Evolutionary conservation across 1,139 yeast genomes (phyloP).

Genomic region (Nadsonia starkeyi-henricii): DNA sequence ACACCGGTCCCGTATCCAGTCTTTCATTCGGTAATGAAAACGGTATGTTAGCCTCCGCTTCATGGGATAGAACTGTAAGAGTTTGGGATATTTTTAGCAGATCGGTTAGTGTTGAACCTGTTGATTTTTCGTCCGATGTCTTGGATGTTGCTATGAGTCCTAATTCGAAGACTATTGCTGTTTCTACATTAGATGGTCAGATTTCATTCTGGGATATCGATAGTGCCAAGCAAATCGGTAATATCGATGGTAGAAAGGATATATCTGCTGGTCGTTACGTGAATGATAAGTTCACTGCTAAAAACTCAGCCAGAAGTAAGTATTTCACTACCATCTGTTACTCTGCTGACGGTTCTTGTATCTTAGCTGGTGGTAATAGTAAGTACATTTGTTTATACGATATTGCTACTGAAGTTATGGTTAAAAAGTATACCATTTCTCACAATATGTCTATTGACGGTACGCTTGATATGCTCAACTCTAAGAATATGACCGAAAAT

Average conservation of each 20-base stretch:
- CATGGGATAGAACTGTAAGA: slow-evolving; percentile 93
- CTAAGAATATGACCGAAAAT: slow-evolving; percentile 72
- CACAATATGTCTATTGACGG: slow-evolving; percentile 87
- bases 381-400: slow-evolving; percentile 87
- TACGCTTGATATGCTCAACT: slow-evolving; percentile 64
- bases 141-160: slow-evolving; percentile 75
- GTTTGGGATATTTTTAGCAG: slow-evolving; percentile 81
- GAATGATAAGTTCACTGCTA: slow-evolving; percentile 69
- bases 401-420: slow-evolving; percentile 69
- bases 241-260: slow-evolving; percentile 78
- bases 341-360: slow-evolving; percentile 77
- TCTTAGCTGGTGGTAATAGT: slow-evolving; percentile 89
- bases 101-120: slow-evolving; percentile 77
- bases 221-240: slow-evolving; percentile 64
- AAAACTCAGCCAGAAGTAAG: slow-evolving; percentile 73
- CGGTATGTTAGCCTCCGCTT: slow-evolving; percentile 67
- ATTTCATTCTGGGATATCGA: slow-evolving; percentile 73
- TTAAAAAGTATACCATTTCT: slow-evolving; percentile 72
- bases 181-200: slow-evolving; percentile 81
- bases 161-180: slow-evolving; percentile 82
- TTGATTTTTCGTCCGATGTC: slow-evolving; percentile 77
- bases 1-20: slow-evolving; percentile 89
- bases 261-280: slow-evolving; percentile 75
- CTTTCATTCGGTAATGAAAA: slow-evolving; percentile 75
- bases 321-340: slow-evolving; percentile 70